phyloP scores from a whole-genome alignment of 2,329 filamentous ascomycete genomes.

The Cladosporium velox region DNA sequence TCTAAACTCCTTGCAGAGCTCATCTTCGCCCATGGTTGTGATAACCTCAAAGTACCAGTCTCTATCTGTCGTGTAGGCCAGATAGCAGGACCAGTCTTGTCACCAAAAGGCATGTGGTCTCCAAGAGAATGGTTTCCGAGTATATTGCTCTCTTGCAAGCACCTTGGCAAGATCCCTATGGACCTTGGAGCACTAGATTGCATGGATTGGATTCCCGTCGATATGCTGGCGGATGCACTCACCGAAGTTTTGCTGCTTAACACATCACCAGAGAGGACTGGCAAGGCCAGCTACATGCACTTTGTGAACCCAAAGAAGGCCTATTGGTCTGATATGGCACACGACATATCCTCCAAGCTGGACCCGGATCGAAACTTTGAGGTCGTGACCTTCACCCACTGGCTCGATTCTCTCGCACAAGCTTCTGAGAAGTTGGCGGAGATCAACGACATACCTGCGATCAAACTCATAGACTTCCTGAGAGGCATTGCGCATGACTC shows the following conservation, averaged over 20 bases:
- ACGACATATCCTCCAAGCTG: slow-evolving; percentile 20
- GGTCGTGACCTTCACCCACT: not conserved
- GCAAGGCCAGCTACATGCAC: slow-evolving; percentile 22
- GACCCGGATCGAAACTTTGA: not conserved
- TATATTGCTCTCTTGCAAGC: slow-evolving; percentile 44
- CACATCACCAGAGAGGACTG: not conserved
- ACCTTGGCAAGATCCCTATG: slow-evolving; percentile 42
- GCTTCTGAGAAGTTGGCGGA: not conserved
- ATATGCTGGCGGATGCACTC: slow-evolving; percentile 43
- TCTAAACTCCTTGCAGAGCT: slow-evolving; percentile 8
- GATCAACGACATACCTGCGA: not conserved
- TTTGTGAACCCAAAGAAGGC: slow-evolving; percentile 34
- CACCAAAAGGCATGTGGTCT: not conserved
- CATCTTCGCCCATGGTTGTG: slow-evolving; percentile 9
- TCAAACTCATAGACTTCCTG: slow-evolving; percentile 5
- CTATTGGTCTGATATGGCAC: slow-evolving; percentile 25
- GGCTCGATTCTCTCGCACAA: not conserved
- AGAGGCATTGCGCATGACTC: not conserved
- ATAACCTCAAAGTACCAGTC: slow-evolving; percentile 32
- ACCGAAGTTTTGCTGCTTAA: slow-evolving; percentile 27
- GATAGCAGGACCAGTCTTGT: not conserved
- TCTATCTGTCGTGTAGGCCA: slow-evolving; percentile 40
- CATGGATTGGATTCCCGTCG: slow-evolving; percentile 51
- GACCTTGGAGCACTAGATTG: slow-evolving; percentile 38
- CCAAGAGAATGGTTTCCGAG: not conserved